These are phyloP conservation scores for Lentinula guzmanii DNA, from an alignment of 768 basidiomycete species.

Conservation along the genomic window DNA sequence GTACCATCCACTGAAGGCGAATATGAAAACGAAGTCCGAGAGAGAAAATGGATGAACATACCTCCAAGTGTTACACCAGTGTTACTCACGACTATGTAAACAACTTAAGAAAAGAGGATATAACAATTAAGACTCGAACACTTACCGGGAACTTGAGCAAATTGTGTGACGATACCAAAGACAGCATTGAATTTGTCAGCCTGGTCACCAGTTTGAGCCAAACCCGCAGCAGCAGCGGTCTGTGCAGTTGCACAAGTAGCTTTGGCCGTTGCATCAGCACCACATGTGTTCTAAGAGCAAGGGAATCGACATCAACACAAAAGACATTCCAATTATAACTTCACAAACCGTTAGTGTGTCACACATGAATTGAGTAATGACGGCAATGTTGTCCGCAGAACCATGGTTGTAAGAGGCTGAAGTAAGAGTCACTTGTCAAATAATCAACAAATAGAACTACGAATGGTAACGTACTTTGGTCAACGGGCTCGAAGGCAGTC, in stretches of 20 bases:
- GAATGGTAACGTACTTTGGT: slow-evolving; percentile 27
- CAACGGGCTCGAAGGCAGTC: slow-evolving; percentile 52
- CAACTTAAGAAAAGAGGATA: slow-evolving; percentile 27
- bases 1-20: slow-evolving; percentile 18
- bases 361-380: slow-evolving; percentile 53
- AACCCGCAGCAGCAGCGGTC: slow-evolving; percentile 24
- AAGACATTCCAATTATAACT: background rate
- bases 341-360: slow-evolving; percentile 30
- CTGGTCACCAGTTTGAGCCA: slow-evolving; percentile 40
- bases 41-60: background rate
- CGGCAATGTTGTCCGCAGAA: slow-evolving; percentile 49
- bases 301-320: slow-evolving; percentile 33
- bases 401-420: slow-evolving; percentile 44
- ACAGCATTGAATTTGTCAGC: slow-evolving; percentile 47
- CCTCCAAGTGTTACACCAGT: background rate
- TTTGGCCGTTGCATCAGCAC: slow-evolving; percentile 48
- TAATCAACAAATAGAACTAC: background rate
- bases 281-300: slow-evolving; percentile 40
- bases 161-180: slow-evolving; percentile 32
- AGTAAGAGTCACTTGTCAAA: background rate
- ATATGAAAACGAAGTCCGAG: slow-evolving; percentile 25
- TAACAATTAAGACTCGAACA: background rate
- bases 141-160: slow-evolving; percentile 5
- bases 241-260: slow-evolving; percentile 38
- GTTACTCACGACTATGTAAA: slow-evolving; percentile 15